phyloP scores from a whole-genome alignment of 306 rosid genomes.

The Corylus heterophylla region DNA sequence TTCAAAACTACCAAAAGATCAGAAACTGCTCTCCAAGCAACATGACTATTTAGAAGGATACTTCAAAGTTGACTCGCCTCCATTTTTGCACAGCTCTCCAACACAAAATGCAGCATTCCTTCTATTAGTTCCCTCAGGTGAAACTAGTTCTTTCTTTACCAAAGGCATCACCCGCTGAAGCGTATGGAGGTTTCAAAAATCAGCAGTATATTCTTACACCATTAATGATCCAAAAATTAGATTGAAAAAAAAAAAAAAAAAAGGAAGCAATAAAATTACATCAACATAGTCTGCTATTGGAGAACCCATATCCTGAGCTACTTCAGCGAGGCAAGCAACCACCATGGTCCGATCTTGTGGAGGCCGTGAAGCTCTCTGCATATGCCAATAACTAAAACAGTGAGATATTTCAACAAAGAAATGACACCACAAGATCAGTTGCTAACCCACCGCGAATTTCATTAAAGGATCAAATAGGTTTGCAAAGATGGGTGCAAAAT shows the following conservation, averaged over 20 bases:
- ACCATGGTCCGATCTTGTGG: slow-evolving; percentile 97
- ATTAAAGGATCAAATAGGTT: slow-evolving; percentile 81
- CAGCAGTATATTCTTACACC: slow-evolving; percentile 16
- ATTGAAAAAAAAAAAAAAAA: neutral
- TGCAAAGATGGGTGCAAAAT: slow-evolving; percentile 85
- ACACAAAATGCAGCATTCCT: slow-evolving; percentile 99
- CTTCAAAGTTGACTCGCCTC: slow-evolving; percentile 79
- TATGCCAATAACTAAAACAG: slow-evolving; percentile 31
- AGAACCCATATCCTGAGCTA: slow-evolving; percentile 97
- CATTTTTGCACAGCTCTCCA: slow-evolving; percentile 96
- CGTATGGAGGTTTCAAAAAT: slow-evolving; percentile 32
- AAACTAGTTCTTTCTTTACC: slow-evolving; percentile 80
- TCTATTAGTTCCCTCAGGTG: slow-evolving; percentile 89
- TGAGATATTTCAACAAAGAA: slow-evolving; percentile 5
- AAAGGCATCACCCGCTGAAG: slow-evolving; percentile 85
- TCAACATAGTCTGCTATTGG: slow-evolving; percentile 86
- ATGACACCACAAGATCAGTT: slow-evolving; percentile 5
- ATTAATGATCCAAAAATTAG: neutral
- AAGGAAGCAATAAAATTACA: slow-evolving; percentile 44
- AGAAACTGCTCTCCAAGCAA: neutral
- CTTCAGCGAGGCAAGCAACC: slow-evolving; percentile 99
- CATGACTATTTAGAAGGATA: slow-evolving; percentile 48
- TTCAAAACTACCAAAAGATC: neutral
- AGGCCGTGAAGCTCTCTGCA: slow-evolving; percentile 90
- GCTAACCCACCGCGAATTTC: slow-evolving; percentile 80